Percentiles rank a stretch among this genome's conserved stretches.
These are phyloP conservation scores for Lumnitzera racemosa DNA, from an alignment of 345 rosid species.

Conservation along the genomic window DNA sequence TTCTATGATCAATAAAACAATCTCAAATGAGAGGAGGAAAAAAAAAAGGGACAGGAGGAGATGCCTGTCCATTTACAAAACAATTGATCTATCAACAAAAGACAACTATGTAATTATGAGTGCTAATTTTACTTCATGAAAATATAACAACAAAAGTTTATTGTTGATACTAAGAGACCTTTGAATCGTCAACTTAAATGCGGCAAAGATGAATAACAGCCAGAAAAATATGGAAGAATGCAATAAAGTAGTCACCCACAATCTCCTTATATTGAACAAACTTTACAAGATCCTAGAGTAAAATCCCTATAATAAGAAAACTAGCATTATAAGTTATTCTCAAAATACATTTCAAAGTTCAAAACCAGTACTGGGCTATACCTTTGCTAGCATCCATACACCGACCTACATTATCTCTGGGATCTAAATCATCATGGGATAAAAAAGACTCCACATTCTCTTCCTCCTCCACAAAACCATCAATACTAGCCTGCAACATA, in stretches of 20 bases:
- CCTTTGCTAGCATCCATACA: slow-evolving; percentile 87
- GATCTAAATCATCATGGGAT: slow-evolving; percentile 83
- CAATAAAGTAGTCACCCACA: too few relatives aligned
- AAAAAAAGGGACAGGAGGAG: not conserved
- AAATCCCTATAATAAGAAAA: too few relatives aligned
- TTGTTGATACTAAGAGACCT: too few relatives aligned
- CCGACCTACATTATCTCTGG: slow-evolving; percentile 66
- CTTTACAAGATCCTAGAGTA: too few relatives aligned
- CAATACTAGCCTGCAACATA: slow-evolving; percentile 93
- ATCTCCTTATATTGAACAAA: too few relatives aligned
- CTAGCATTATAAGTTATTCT: too few relatives aligned
- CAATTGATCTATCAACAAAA: slow-evolving; percentile 5
- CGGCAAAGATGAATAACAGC: too few relatives aligned
- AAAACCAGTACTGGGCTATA: slow-evolving; percentile 8
- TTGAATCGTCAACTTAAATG: too few relatives aligned
- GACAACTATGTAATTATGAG: slow-evolving; percentile 11
- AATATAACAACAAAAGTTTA: too few relatives aligned
- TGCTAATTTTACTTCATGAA: too few relatives aligned
- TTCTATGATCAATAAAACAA: too few relatives aligned
- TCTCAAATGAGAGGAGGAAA: not conserved
- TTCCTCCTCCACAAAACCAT: slow-evolving; percentile 91
- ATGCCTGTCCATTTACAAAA: slow-evolving; percentile 12
- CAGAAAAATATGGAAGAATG: too few relatives aligned
- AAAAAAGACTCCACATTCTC: slow-evolving; percentile 96
- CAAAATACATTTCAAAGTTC: not conserved